A percentile compares a stretch with the other conserved stretches of the same genome.
Evolutionary conservation across 2,329 filamentous ascomycete genomes (phyloP).

Genomic region (Ophiosphaerella korrae): DNA sequence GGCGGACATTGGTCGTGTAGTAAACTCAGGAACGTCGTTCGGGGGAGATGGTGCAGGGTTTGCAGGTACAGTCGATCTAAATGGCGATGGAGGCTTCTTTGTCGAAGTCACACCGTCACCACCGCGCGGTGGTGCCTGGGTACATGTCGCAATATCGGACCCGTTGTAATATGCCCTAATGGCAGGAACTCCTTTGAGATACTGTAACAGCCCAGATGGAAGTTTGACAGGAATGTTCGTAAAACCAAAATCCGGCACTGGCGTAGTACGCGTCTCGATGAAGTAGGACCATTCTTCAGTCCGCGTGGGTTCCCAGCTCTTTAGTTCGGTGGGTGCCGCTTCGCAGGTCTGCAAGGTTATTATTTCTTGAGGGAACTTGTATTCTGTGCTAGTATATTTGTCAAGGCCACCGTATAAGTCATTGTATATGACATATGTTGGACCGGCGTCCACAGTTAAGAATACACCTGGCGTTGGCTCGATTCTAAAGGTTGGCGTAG

Average conservation of each 20-base stretch:
- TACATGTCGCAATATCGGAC: slow-evolving; percentile 39
- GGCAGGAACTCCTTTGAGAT: slow-evolving; percentile 25
- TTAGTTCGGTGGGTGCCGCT: slow-evolving; percentile 16
- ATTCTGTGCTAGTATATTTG: slow-evolving; percentile 2
- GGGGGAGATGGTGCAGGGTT: neutral
- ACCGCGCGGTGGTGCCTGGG: neutral
- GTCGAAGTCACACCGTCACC: no score
- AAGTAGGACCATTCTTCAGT: slow-evolving; percentile 33
- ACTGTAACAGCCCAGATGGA: slow-evolving; percentile 28
- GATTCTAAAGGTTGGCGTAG: slow-evolving; percentile 29
- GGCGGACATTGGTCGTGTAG: neutral
- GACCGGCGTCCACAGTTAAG: slow-evolving; percentile 26
- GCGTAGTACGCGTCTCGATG: slow-evolving; percentile 24
- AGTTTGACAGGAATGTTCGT: slow-evolving; percentile 15
- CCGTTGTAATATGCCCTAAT: slow-evolving; percentile 28
- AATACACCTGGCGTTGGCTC: slow-evolving; percentile 20
- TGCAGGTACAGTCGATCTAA: no score
- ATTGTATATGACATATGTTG: slow-evolving; percentile 40
- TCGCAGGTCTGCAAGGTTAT: slow-evolving; percentile 9
- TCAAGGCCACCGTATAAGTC: slow-evolving; percentile 32
- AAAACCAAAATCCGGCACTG: neutral
- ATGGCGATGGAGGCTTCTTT: no score
- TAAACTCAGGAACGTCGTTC: neutral
- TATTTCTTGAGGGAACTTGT: neutral
- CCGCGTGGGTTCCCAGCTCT: slow-evolving; percentile 22